phyloP scores from a whole-genome alignment of 441 rosid genomes.

The Euphorbia schlechtendalii region DNA sequence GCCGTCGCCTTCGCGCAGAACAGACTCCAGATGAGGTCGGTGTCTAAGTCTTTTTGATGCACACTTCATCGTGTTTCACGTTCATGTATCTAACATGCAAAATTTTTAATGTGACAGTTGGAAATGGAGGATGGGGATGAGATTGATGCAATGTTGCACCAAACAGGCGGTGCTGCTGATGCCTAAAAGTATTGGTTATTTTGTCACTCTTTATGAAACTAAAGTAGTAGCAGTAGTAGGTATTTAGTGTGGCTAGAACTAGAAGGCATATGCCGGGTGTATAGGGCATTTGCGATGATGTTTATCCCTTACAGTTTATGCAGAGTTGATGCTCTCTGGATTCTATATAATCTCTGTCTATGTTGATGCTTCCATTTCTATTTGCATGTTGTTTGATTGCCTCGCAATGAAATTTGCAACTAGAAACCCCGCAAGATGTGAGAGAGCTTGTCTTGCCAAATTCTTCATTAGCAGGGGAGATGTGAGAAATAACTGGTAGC shows the following conservation, averaged over 20 bases:
- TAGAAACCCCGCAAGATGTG: too few relatives aligned
- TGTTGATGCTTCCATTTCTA: background rate
- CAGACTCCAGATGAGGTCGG: slow-evolving; percentile 65
- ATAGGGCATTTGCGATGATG: slow-evolving; percentile 1
- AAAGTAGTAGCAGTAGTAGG: background rate
- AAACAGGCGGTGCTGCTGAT: slow-evolving; percentile 48
- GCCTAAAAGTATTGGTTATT: too few relatives aligned
- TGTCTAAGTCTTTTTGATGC: background rate
- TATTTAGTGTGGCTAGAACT: background rate
- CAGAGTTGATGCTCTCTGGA: background rate
- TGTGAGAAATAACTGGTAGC: too few relatives aligned
- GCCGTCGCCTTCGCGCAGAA: slow-evolving; percentile 52
- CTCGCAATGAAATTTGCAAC: too few relatives aligned
- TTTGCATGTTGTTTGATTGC: background rate
- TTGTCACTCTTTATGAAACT: too few relatives aligned
- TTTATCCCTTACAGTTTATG: background rate
- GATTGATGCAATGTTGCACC: slow-evolving; percentile 84
- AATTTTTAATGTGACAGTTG: slow-evolving; percentile 31
- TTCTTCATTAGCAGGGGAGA: too few relatives aligned
- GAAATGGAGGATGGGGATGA: slow-evolving; percentile 93
- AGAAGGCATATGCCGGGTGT: background rate
- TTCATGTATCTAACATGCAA: background rate
- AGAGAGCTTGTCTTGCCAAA: too few relatives aligned
- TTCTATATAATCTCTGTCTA: background rate
- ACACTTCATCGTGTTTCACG: background rate